A percentile compares a stretch with the other conserved stretches of the same genome.
These are phyloP conservation scores for Calocybe indica DNA, from an alignment of 768 basidiomycete species.

Conservation along the genomic window DNA sequence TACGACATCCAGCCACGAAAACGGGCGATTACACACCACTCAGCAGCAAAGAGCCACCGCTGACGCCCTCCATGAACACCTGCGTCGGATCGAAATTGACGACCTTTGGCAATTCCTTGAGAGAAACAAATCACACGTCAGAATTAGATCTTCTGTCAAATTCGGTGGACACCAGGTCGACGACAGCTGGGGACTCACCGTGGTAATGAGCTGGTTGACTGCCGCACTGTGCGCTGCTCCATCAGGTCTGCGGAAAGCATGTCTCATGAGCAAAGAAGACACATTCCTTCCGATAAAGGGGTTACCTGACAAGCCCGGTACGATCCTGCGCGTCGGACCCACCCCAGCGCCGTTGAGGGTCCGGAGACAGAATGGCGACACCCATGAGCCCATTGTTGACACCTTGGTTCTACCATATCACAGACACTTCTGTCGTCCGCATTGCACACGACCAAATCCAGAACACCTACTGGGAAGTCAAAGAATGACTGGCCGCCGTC, in stretches of 20 bases:
- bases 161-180: no score
- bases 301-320: constrained; percentile 11
- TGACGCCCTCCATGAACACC: constrained; percentile 22
- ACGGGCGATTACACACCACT: constrained; percentile 11
- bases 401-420: constrained; percentile 11
- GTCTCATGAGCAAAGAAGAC: not conserved
- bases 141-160: no score
- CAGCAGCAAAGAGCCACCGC: constrained; percentile 19
- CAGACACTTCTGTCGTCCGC: not conserved
- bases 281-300: not conserved
- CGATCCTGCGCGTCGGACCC: constrained; percentile 11
- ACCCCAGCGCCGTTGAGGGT: constrained; percentile 13
- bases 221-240: constrained; percentile 21
- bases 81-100: constrained; percentile 19
- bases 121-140: not conserved
- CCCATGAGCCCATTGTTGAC: constrained; percentile 15
- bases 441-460: not conserved
- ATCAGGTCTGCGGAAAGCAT: constrained; percentile 12
- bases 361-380: constrained; percentile 16
- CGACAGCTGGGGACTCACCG: constrained; percentile 1
- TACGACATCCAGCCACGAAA: not conserved
- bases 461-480: constrained; percentile 13
- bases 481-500: constrained; percentile 18
- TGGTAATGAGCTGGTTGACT: constrained; percentile 20
- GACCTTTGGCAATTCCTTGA: constrained; percentile 14